Evolutionary conservation across 768 basidiomycete species (phyloP), one percentile per base, ranked within the genome.

Genomic region (Leccinum boreale): DNA sequence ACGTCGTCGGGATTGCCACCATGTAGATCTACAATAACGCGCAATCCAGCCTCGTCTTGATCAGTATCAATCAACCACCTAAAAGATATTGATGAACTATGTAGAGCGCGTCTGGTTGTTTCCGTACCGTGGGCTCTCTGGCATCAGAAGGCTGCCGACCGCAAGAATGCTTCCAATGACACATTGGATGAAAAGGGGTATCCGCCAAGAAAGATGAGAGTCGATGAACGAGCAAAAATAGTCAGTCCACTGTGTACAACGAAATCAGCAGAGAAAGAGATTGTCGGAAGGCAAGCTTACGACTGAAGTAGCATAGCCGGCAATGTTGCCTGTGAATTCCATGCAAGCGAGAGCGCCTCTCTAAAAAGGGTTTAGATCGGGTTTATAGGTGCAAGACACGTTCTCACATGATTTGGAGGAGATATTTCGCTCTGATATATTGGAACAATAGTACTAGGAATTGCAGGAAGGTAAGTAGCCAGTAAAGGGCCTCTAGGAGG

Each of bases 351-450:
- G 78, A 44, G 90, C 86, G 50, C 95, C 95, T 63, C 95, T 85
- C 87, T 95, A 65, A 55, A 31, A 15, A 5, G 55, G 53, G 45
- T 53, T 50, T 57, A 55, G 24, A 52, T 55, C 21, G 46, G 14
- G 29, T n/a, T 55, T 42, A 52, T 2, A 45, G 28, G 15, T 36
- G 42, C 39, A 45, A 19, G 54, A 31, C 14, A 14, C 31, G 9
- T 19, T 67, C 85, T 23, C 62, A 90, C 92, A 75, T 95, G 92
- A 64, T 90, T 81, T 3, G 95, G 91, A 29, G 95, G 94, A 4
- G 92, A 94, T 49, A 97, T 93, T 77, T 98, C 95, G 64, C 91
- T 93, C 77, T 97, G 92, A 72, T 94, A 95, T 57, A 94, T 93
- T 14, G 92, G 93, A 28, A 94, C 92, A 59, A 94, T 94, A n/a